Evolutionary conservation across 2,329 filamentous ascomycete species (phyloP).

Genomic region (Apiospora aurea): DNA sequence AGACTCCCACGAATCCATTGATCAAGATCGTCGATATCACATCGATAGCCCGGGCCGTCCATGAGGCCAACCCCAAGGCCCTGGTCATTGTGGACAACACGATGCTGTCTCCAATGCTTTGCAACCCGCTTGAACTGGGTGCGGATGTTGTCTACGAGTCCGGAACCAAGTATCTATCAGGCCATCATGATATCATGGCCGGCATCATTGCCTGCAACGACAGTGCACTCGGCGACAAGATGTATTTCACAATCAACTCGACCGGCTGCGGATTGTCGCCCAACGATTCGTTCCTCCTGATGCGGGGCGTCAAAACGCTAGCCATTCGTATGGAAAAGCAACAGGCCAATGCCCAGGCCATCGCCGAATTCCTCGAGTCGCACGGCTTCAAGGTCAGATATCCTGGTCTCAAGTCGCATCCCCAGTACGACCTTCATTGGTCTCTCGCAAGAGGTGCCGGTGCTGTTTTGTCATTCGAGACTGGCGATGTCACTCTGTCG

Average conservation of each 20-base stretch:
- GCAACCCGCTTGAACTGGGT: slow-evolving; percentile 91
- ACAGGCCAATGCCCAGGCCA: slow-evolving; percentile 87
- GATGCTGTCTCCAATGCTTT: slow-evolving; percentile 95
- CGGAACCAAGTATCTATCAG: slow-evolving; percentile 96
- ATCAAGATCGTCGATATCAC: slow-evolving; percentile 98
- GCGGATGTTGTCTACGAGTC: slow-evolving; percentile 98
- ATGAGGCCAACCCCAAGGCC: slow-evolving; percentile 78
- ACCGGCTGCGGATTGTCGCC: slow-evolving; percentile 94
- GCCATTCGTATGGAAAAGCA: slow-evolving; percentile 99
- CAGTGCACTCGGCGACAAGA: slow-evolving; percentile 78
- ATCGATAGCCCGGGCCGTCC: slow-evolving; percentile 76
- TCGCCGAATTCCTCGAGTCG: slow-evolving; percentile 89
- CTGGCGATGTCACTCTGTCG: slow-evolving; percentile 81
- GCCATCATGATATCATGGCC: slow-evolving; percentile 99
- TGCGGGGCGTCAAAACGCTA: slow-evolving; percentile 94
- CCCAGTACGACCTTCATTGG: slow-evolving; percentile 96
- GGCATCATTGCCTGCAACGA: slow-evolving; percentile 95
- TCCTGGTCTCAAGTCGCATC: slow-evolving; percentile 91
- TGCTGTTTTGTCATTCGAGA: slow-evolving; percentile 95
- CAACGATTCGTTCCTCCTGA: slow-evolving; percentile 94
- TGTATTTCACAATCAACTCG: slow-evolving; percentile 97
- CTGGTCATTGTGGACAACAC: slow-evolving; percentile 97
- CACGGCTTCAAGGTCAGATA: slow-evolving; percentile 96
- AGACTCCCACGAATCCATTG: slow-evolving; percentile 95
- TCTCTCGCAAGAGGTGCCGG: slow-evolving; percentile 94